Base-by-base conservation (phyloP, 2,329 filamentous ascomycete genomes). In the Ophiostoma piceae region DNA sequence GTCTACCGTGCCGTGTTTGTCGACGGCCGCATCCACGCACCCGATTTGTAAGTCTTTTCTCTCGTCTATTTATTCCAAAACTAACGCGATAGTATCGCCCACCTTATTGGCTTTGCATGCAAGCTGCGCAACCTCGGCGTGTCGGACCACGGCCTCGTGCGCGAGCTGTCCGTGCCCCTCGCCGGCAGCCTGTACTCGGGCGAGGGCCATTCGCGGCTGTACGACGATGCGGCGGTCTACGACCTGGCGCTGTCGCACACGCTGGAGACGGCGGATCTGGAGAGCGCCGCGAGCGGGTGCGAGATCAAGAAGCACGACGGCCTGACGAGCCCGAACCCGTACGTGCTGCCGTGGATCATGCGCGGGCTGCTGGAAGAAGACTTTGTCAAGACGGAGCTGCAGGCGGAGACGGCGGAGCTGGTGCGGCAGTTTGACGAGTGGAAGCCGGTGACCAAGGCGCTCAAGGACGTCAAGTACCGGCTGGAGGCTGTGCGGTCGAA, bases 1-100 rank as follows among this genome's bases (percentile, higher is more conserved):
- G 94, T 98, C 71, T 96, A 93, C 78, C 89, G 95, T 37, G 92
- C 94, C n/a, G 93, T 96, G 19, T 98, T 98, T 77, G 91, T 99
- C 69, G 94, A 99, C 78, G 92, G 94, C 35, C 89, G 94, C 71
- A 85, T 97, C 43, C 94, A 98, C 77, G 91, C 94, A 0, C 92
- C 94, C 1, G 94, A 96, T 78, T 99, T 99, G 85, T 87, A 76
- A 76, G 84, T 74, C 0, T 0, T n/a, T 12, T 47, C 9, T 16
- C 29, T 14, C 26, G 26, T 64, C n/a, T 68, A 22, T 57, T 1
- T 57, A 16, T 64, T 29, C 41, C 19, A 64, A n/a, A 64, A 41
- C 37, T 66, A 22, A 66, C 37, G 3, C 11, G 47, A 5, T 62
- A 87, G 85, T 76, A 89, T 99, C 67, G 92, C 92, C 1, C 92